Evolutionary conservation across 371 early-diverging fungal genomes (phyloP).

Genomic region (Syncephalis plumigaleata): DNA sequence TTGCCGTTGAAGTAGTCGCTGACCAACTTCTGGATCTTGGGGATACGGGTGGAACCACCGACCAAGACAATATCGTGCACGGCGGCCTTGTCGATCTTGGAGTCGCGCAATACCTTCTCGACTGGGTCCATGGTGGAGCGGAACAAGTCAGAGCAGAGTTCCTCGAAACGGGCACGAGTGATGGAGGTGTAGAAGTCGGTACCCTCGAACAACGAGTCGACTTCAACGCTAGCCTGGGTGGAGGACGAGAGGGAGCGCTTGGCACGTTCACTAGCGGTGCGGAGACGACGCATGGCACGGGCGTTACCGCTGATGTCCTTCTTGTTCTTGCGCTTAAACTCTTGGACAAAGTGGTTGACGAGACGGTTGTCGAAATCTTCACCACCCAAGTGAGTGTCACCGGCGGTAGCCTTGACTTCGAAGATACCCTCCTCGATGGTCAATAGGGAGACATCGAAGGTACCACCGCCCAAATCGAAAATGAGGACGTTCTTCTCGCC

Average conservation of each 20-base stretch:
- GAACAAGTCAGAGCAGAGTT: conserved; percentile 90
- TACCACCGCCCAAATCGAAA: conserved; percentile 94
- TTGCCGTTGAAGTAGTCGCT: conserved; percentile 96
- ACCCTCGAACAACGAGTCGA: conserved; percentile 88
- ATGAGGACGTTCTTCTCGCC: conserved; percentile 64
- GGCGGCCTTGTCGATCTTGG: conserved; percentile 82
- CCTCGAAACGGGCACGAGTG: conserved; percentile 96
- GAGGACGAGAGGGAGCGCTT: conserved; percentile 80
- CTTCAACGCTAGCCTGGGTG: conserved; percentile 37
- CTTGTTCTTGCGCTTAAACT: conserved; percentile 51
- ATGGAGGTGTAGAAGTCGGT: conserved; percentile 85
- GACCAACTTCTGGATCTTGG: conserved; percentile 97
- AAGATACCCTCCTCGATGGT: conserved; percentile 78
- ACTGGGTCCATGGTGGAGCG: conserved; percentile 87
- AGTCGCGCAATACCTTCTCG: conserved; percentile 84
- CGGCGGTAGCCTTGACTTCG: conserved; percentile 71
- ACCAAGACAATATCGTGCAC: conserved; percentile 97
- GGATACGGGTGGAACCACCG: conserved; percentile 99
- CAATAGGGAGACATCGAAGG: conserved; percentile 83
- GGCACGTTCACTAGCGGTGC: conserved; percentile 78
- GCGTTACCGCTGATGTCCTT: conserved; percentile 52
- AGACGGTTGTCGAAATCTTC: conserved; percentile 88
- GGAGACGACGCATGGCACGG: conserved; percentile 69
- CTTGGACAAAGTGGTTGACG: conserved; percentile 56
- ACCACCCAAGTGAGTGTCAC: conserved; percentile 91